Base-by-base conservation (phyloP, 129 eudicot species). In the Escallonia rubra region DNA sequence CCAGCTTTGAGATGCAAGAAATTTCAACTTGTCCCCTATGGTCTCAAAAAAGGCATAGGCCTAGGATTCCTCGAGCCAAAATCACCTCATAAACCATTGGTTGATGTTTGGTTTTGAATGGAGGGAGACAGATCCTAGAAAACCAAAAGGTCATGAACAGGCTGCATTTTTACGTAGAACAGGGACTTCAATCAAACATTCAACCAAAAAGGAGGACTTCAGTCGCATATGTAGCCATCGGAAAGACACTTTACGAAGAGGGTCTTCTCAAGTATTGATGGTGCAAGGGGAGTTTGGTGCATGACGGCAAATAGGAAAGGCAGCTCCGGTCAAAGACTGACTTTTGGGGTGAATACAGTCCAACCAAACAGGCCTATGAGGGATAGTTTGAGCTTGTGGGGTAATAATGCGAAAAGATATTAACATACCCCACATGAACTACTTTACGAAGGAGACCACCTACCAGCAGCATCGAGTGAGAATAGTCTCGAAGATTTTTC, bases 211-310 rank as follows among this genome's bases (percentile, higher is more conserved):
- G n/a, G n/a, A 23, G 34, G 34, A 23, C 34, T 23, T 23, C 34
- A 23, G 34, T 23, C 34, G 34, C 34, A 23, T 23, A 23, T 23
- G 34, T 66, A 6, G 60, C 48, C 23, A 41, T 38, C 12, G 59
- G 53, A 45, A 42, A 54, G 71, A 67, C 71, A 67, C 4, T 54
- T 41, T 34, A 41, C 12, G 54, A 44, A 57, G 7, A 38, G 51
- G 50, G 71, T 67, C 71, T 53, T 9, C 42, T 53, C 60, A 42
- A 42, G 53, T 67, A 57, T 67, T 41, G 15, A 67, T 67, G 50
- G n/a, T 54, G 15, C 8, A 3, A 48, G 59, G 12, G 38, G 53
- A 16, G 66, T 66, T 66, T 43, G 61, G 71, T 44, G 59, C 41
- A 14, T 43, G 61, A 46, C 61, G 71, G 71, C 71, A 66, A 41